phyloP scores from a whole-genome alignment of 768 basidiomycete genomes.

The Amanita pseudoporphyria region DNA sequence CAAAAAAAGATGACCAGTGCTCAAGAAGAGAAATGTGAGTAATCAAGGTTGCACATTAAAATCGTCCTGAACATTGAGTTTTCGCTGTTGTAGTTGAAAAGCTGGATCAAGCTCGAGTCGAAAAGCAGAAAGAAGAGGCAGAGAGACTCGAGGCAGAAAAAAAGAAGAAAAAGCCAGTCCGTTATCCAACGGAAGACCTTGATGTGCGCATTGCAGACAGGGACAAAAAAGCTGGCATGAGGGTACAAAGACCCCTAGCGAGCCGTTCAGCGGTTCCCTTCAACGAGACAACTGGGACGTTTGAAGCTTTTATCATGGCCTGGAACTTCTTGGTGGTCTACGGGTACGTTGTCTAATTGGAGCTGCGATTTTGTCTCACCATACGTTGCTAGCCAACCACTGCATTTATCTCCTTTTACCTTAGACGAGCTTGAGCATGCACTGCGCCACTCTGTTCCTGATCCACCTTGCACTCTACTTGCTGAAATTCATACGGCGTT shows the following conservation, averaged over 20 bases:
- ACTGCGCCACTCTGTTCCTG: constrained; percentile 61
- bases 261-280: constrained; percentile 60
- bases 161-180: constrained; percentile 83
- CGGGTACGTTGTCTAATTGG: constrained; percentile 49
- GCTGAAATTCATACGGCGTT: constrained; percentile 85
- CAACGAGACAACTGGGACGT: constrained; percentile 48
- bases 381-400: constrained; percentile 52
- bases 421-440: constrained; percentile 91
- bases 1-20: constrained; percentile 69
- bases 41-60: constrained; percentile 1
- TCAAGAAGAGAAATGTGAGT: constrained; percentile 65
- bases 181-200: constrained; percentile 90
- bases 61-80: constrained; percentile 16
- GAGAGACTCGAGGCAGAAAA: constrained; percentile 66
- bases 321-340: constrained; percentile 96
- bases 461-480: constrained; percentile 68
- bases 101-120: constrained; percentile 57
- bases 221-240: constrained; percentile 74
- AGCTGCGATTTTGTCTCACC: constrained; percentile 2
- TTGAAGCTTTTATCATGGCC: constrained; percentile 80
- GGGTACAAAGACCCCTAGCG: constrained; percentile 55
- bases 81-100: constrained; percentile 40
- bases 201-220: constrained; percentile 73
- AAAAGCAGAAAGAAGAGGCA: constrained; percentile 56
- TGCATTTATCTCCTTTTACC: constrained; percentile 81